phyloP scores from a whole-genome alignment of 169 alveolate species.

The Plasmodium coatneyi region DNA sequence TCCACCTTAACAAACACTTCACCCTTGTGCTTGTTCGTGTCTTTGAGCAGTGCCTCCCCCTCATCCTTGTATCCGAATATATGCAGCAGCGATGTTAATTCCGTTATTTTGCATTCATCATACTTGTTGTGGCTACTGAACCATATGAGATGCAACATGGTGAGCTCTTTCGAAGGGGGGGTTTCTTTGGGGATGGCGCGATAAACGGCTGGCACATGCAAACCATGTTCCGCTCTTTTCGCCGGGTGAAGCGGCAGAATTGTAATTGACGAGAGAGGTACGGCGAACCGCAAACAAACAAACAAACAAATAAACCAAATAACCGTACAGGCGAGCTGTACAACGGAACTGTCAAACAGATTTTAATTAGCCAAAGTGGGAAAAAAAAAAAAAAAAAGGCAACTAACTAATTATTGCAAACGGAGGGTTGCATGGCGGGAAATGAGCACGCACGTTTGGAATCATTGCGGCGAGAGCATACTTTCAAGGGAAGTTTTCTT shows the following conservation, averaged over 20 bases:
- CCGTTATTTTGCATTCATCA: constrained; percentile 77
- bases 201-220: neutral
- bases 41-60: neutral
- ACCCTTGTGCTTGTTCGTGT: constrained; percentile 36
- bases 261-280: neutral
- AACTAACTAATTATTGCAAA: neutral
- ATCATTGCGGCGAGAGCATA: neutral
- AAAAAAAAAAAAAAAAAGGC: neutral
- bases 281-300: neutral
- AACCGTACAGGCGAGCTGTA: neutral
- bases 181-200: neutral
- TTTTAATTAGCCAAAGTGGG: neutral
- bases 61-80: constrained; percentile 54
- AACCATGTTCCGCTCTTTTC: neutral
- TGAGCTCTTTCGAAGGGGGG: neutral
- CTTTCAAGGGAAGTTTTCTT: neutral
- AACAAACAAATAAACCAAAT: neutral
- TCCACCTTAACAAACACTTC: constrained; percentile 72
- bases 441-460: neutral
- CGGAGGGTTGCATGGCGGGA: neutral
- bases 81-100: constrained; percentile 75
- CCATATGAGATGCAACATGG: constrained; percentile 78
- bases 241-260: neutral
- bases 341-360: neutral
- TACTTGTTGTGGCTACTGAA: constrained; percentile 79